Conservation (phyloP, 2,329 filamentous ascomycete genomes). For the Thielaviopsis punctulata region DNA sequence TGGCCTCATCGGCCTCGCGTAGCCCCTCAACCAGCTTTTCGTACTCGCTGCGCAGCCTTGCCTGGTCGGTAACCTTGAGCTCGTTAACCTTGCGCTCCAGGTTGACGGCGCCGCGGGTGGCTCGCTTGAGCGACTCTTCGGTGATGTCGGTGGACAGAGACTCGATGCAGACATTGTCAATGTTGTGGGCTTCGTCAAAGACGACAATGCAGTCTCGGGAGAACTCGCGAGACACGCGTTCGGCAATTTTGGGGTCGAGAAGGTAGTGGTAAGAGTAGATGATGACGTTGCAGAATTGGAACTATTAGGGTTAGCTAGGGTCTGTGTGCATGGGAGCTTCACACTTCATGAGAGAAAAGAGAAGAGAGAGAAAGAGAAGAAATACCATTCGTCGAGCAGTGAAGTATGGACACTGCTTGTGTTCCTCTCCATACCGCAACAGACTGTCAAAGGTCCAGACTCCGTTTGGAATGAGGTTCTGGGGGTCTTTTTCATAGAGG, state of each 20-base stretch:
- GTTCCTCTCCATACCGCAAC: slow-evolving; percentile 74
- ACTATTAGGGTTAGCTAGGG: slow-evolving; percentile 30
- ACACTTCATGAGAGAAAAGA: neutral
- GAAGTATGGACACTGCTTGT: slow-evolving; percentile 97
- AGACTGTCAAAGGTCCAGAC: slow-evolving; percentile 92
- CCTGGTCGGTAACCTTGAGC: slow-evolving; percentile 89
- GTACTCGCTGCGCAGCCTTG: slow-evolving; percentile 90
- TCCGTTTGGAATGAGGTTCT: slow-evolving; percentile 84
- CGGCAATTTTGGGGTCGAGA: slow-evolving; percentile 92
- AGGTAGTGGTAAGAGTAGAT: slow-evolving; percentile 99
- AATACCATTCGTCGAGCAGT: slow-evolving; percentile 80
- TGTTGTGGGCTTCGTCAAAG: slow-evolving; percentile 97
- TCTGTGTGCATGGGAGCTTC: slow-evolving; percentile 6
- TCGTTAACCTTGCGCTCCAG: slow-evolving; percentile 80
- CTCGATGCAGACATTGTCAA: slow-evolving; percentile 98
- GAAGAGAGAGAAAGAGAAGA: slow-evolving; percentile 1
- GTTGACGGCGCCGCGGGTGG: slow-evolving; percentile 77
- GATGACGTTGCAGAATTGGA: slow-evolving; percentile 98
- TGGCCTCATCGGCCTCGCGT: slow-evolving; percentile 70
- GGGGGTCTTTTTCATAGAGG: slow-evolving; percentile 81
- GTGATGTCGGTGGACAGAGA: slow-evolving; percentile 92
- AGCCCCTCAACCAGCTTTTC: slow-evolving; percentile 87
- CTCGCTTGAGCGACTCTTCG: slow-evolving; percentile 82
- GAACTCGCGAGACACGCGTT: slow-evolving; percentile 83
- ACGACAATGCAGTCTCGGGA: slow-evolving; percentile 98